A percentile compares a stretch with the other conserved stretches of the same genome.
phyloP scores from a whole-genome alignment of 208 protist species.

The Phytomonas sp. region DNA sequence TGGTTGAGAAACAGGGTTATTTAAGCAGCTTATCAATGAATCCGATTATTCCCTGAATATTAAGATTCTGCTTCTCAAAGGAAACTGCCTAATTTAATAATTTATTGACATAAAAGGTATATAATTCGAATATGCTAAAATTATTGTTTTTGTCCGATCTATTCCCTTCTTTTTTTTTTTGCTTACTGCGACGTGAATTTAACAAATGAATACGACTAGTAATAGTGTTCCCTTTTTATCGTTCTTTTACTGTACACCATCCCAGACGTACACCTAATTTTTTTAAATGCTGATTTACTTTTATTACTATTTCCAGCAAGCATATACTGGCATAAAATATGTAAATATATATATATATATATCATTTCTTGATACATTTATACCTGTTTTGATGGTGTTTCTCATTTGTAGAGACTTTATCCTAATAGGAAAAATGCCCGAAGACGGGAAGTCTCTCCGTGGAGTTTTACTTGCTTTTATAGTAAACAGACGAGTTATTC shows the following conservation, averaged over 20 bases:
- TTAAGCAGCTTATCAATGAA: not conserved
- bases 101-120: not conserved
- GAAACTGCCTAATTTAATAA: not conserved
- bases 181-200: not conserved
- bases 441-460: too few relatives aligned
- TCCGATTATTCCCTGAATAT: not conserved
- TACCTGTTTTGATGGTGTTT: not conserved
- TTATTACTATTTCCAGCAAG: not conserved
- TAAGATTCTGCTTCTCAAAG: not conserved
- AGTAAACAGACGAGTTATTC: too few relatives aligned
- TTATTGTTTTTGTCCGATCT: not conserved
- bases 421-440: too few relatives aligned
- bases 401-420: too few relatives aligned
- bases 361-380: constrained; percentile 10
- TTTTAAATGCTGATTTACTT: not conserved
- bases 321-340: constrained; percentile 1
- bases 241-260: not conserved
- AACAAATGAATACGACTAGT: not conserved
- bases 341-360: constrained; percentile 20
- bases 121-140: not conserved
- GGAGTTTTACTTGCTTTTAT: too few relatives aligned
- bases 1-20: not conserved
- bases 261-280: not conserved
- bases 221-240: not conserved
- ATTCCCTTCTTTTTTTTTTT: too few relatives aligned